Percentiles rank a stretch among this genome's conserved stretches.
Conservation (phyloP, 306 rosid genomes). For the Cajanus cajan region DNA sequence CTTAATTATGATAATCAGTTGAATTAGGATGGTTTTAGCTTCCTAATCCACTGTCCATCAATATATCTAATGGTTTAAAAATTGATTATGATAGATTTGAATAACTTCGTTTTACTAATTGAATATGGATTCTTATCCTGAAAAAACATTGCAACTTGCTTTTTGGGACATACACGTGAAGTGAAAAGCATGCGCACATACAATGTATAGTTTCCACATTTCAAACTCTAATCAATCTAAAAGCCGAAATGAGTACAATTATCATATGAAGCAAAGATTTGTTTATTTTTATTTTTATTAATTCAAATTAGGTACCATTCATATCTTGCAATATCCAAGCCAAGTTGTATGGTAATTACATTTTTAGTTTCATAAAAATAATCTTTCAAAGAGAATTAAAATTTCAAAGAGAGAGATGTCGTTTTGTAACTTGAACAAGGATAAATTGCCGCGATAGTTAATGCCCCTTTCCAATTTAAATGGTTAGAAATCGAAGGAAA, state of each 20-base stretch:
- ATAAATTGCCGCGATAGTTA: conserved; percentile 24
- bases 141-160: not conserved
- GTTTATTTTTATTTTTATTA: not conserved
- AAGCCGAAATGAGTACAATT: not conserved
- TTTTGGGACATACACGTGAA: not conserved
- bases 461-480: not conserved
- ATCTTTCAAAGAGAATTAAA: not conserved
- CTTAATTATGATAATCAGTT: conserved; percentile 29
- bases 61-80: not conserved
- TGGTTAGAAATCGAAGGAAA: not conserved
- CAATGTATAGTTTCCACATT: not conserved
- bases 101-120: conserved; percentile 19
- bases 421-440: not conserved
- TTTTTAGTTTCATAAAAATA: not conserved
- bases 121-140: not conserved
- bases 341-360: not conserved
- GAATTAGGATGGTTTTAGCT: conserved; percentile 27
- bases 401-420: not conserved
- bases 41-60: conserved; percentile 18
- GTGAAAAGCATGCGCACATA: conserved; percentile 5
- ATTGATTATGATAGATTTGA: conserved; percentile 12
- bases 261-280: not conserved
- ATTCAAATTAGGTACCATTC: not conserved
- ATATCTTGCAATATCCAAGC: not conserved
- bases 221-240: not conserved